A percentile compares a stretch with the other conserved stretches of the same genome.
These are phyloP conservation scores for Serendipita sp. DNA, from an alignment of 768 basidiomycete genomes.

Conservation along the genomic window DNA sequence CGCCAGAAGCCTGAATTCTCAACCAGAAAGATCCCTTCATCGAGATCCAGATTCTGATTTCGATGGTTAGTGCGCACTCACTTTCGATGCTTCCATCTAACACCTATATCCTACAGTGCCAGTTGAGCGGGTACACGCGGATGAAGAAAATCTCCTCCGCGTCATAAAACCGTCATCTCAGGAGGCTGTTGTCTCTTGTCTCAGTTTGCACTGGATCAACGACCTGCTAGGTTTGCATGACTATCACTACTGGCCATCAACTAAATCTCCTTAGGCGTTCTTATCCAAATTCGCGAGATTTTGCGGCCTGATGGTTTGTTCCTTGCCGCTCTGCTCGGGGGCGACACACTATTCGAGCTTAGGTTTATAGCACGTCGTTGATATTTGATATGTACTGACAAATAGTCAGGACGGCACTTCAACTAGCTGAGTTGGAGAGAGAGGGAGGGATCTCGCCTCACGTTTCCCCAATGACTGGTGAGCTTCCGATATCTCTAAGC, in stretches of 20 bases:
- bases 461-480: slow-evolving; percentile 95
- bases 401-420: slow-evolving; percentile 60
- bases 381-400: slow-evolving; percentile 2
- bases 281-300: slow-evolving; percentile 75
- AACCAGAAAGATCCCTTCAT: slow-evolving; percentile 49
- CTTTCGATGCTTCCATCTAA: neutral
- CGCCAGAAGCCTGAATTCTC: neutral
- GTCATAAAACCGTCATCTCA: slow-evolving; percentile 56
- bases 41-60: slow-evolving; percentile 69
- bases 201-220: slow-evolving; percentile 93
- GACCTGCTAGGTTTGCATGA: slow-evolving; percentile 67
- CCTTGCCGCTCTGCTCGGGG: slow-evolving; percentile 86
- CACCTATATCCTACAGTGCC: slow-evolving; percentile 37
- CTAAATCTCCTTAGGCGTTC: slow-evolving; percentile 36
- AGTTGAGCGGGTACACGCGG: slow-evolving; percentile 59
- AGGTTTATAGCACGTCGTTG: slow-evolving; percentile 29
- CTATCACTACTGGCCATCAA: neutral
- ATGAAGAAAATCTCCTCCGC: slow-evolving; percentile 68
- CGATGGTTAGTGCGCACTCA: slow-evolving; percentile 40
- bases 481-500: slow-evolving; percentile 3
- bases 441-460: slow-evolving; percentile 96
- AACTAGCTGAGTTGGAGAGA: slow-evolving; percentile 84
- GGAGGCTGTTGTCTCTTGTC: slow-evolving; percentile 83
- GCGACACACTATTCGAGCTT: slow-evolving; percentile 90
- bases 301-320: slow-evolving; percentile 87